Evolutionary conservation across 2,329 filamentous ascomycete genomes (phyloP), one percentile per base, ranked within the genome.

Genomic region (Domatiomyces globalis): DNA sequence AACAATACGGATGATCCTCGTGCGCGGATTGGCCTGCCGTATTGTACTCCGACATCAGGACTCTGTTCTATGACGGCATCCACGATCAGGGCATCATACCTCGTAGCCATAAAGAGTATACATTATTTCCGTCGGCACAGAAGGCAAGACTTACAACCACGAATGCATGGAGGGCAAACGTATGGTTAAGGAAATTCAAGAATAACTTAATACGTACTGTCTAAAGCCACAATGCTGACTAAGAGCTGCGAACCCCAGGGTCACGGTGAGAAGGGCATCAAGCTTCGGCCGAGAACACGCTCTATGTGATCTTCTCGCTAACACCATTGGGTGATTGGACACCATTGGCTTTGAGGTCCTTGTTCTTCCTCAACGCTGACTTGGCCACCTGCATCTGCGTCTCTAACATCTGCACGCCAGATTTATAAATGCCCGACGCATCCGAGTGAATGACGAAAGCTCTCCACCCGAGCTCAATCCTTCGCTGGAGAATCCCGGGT

Each of bases 331-430:
- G 22, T 25, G 22, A 25, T 25, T 25, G 22, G 22, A 25, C 22
- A 6, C 22, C 22, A 25, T 25, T 25, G 6, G 22, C 22, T 25
- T 25, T 25, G 3, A 25, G 22, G 22, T 6, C 73, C 1, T 64
- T 77, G 29, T 75, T 77, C 61, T 62, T 77, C 48, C 55, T 77
- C 43, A 76, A 74, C 4, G 71, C 71, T 19, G 69, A 66, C 53
- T 71, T 69, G 20, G 69, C 69, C 1, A 73, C 71, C 1, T 72
- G 73, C 53, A 74, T 73, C 2, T 75, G 87, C 71, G 84, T 83
- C 51, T 81, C 84, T 64, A 87, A 87, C 64, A 10, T 39, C 33
- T 39, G 33, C 10, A 39, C 33, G 10, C 33, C 33, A 10, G 33
- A 39, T 15, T 39, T 39, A 39, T 39, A 39, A 15, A 39, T 39